These are phyloP conservation scores for Calocera viscosa DNA, from an alignment of 768 basidiomycete species.

Conservation along the genomic window DNA sequence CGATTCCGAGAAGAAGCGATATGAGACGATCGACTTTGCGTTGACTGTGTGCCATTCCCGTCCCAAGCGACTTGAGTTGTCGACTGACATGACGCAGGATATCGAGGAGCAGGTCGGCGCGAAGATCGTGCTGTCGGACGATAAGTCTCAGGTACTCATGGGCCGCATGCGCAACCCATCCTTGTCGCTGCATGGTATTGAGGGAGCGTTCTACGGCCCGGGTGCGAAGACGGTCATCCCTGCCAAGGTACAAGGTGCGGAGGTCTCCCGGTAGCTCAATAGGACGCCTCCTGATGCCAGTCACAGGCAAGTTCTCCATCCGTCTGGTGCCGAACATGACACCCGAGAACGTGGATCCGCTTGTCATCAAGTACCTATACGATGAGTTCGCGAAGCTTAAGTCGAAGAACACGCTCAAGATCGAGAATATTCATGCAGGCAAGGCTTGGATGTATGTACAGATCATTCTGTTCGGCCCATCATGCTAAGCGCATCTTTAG, in stretches of 20 bases:
- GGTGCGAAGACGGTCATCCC: constrained; percentile 92
- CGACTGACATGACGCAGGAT: constrained; percentile 33
- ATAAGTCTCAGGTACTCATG: constrained; percentile 76
- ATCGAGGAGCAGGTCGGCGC: constrained; percentile 68
- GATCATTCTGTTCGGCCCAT: constrained; percentile 21
- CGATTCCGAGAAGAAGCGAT: constrained; percentile 52
- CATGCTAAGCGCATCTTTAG: constrained; percentile 10
- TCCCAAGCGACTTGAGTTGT: not conserved
- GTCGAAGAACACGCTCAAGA: constrained; percentile 64
- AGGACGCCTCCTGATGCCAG: not conserved
- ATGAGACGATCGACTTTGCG: constrained; percentile 11
- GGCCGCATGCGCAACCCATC: constrained; percentile 84
- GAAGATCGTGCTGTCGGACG: constrained; percentile 54
- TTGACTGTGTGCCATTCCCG: constrained; percentile 30
- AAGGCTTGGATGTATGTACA: constrained; percentile 61
- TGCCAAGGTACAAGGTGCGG: constrained; percentile 40
- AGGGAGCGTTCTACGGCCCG: constrained; percentile 77
- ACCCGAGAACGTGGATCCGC: constrained; percentile 55
- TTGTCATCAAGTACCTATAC: constrained; percentile 58
- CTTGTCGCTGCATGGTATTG: constrained; percentile 87
- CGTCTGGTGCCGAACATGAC: constrained; percentile 84
- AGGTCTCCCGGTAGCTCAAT: not conserved
- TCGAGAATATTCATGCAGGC: constrained; percentile 68
- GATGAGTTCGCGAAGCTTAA: constrained; percentile 74
- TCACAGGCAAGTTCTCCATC: constrained; percentile 86